These are phyloP conservation scores for Euryodendron excelsum DNA, from an alignment of 148 eudicot species.

Conservation along the genomic window DNA sequence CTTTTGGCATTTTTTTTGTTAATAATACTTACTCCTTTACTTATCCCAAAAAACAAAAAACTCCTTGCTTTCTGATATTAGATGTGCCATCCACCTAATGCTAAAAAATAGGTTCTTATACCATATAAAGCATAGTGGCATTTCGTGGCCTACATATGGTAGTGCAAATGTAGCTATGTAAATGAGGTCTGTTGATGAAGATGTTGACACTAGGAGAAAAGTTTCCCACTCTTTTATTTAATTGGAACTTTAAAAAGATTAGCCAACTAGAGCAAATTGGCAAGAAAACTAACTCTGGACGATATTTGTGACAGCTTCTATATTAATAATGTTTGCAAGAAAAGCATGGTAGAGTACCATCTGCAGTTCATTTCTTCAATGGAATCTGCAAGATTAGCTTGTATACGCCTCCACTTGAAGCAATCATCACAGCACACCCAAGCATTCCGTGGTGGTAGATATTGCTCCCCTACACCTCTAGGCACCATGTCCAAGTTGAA, in stretches of 20 bases:
- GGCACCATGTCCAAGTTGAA: constrained; percentile 24
- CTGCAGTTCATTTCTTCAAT: constrained; percentile 68
- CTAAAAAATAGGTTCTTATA: no score
- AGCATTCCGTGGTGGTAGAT: constrained; percentile 49
- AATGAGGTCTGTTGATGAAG: neutral
- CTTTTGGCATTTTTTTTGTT: no score
- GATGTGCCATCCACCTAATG: no score
- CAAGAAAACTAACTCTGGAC: constrained; percentile 6
- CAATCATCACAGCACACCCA: constrained; percentile 98
- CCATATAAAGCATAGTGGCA: neutral
- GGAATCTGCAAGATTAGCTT: constrained; percentile 77
- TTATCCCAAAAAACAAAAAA: no score
- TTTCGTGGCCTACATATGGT: neutral
- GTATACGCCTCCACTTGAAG: constrained; percentile 91
- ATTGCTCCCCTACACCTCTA: constrained; percentile 31
- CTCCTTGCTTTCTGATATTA: no score
- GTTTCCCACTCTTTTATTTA: neutral
- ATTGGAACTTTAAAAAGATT: neutral
- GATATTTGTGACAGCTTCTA: neutral
- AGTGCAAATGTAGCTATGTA: neutral
- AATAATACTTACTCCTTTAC: no score
- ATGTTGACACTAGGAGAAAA: neutral
- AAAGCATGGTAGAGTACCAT: constrained; percentile 53
- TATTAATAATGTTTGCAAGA: neutral
- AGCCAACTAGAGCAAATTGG: neutral